Base-by-base conservation (phyloP, 192 early-diverging fungal genomes). In the Coemansia sp. region DNA sequence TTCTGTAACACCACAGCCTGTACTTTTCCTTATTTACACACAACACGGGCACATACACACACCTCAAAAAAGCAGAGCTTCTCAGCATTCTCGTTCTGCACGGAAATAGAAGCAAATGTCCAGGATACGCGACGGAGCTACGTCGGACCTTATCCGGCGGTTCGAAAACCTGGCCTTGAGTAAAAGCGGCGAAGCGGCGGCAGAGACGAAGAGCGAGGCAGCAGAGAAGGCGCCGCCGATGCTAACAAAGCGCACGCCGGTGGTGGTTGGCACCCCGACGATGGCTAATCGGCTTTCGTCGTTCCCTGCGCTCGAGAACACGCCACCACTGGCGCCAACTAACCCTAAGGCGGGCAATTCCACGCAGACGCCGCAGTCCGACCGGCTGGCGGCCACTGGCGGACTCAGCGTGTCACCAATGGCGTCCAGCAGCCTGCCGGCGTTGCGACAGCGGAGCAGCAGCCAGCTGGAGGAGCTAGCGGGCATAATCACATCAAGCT, bases 61-160 rank as follows among this genome's bases (percentile, higher is more conserved):
- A n/a, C n/a, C n/a, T n/a, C n/a, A n/a, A n/a, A n/a, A n/a, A n/a
- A n/a, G n/a, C n/a, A n/a, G n/a, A n/a, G n/a, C n/a, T n/a, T n/a
- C n/a, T n/a, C n/a, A n/a, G n/a, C n/a, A n/a, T n/a, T n/a, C n/a
- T n/a, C n/a, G n/a, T 43, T 43, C 42, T 3, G 27, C 49, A n/a
- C 3, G 15, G 24, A 54, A 17, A 24, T 19, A 27, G 40, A 21
- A 21, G 15, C 21, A 50, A 54, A 57, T 59, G 64, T 41, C 62
- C 39, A 50, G 55, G 54, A 14, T 52, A 30, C 30, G 55, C 27
- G 62, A 52, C 42, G 62, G 73, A 30, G 62, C 67, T 17, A 69
- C 67, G 9, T 64, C 62, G 17, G 67, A 76, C 55, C 73, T 76
- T 59, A 69, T 69, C 53, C 62, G 64, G 40, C 61, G 67, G 49